These are phyloP conservation scores for Trapa bicornis DNA, from an alignment of 345 rosid species.

Conservation along the genomic window DNA sequence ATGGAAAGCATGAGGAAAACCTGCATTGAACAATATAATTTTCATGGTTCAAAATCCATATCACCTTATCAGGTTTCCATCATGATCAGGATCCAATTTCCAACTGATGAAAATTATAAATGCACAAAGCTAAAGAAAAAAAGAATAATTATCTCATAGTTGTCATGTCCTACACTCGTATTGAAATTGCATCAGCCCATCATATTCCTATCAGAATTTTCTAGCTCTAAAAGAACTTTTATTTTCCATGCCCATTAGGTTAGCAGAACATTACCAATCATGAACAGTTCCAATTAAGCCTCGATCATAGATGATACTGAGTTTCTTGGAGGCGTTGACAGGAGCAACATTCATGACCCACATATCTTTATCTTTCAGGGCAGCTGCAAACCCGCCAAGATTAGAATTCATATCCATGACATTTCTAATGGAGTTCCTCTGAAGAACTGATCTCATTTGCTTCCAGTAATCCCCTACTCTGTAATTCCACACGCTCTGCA, in stretches of 20 bases:
- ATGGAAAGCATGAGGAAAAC: background rate
- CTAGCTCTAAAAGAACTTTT: background rate
- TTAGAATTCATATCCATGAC: constrained; percentile 97
- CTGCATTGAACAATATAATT: too few relatives aligned
- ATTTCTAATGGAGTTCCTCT: constrained; percentile 64
- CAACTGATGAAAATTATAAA: too few relatives aligned
- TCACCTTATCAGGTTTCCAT: too few relatives aligned
- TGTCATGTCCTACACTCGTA: too few relatives aligned
- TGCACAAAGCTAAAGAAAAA: too few relatives aligned
- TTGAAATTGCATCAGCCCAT: too few relatives aligned
- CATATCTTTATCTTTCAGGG: constrained; percentile 60
- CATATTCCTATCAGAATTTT: background rate
- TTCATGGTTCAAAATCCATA: too few relatives aligned
- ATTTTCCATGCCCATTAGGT: background rate
- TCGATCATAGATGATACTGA: constrained; percentile 85
- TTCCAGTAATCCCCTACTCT: constrained; percentile 85
- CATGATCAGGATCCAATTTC: too few relatives aligned
- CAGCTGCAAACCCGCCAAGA: constrained; percentile 90
- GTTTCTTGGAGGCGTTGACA: constrained; percentile 38
- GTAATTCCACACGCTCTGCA: constrained; percentile 75
- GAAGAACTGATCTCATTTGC: constrained; percentile 71
- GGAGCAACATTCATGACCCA: constrained; percentile 99
- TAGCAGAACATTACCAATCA: constrained; percentile 47
- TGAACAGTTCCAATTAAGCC: constrained; percentile 94
- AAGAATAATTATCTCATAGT: too few relatives aligned